Percentiles rank a stretch among this genome's conserved stretches.
These are phyloP conservation scores for Pholiota conissans DNA, from an alignment of 768 basidiomycete genomes.

Conservation along the genomic window DNA sequence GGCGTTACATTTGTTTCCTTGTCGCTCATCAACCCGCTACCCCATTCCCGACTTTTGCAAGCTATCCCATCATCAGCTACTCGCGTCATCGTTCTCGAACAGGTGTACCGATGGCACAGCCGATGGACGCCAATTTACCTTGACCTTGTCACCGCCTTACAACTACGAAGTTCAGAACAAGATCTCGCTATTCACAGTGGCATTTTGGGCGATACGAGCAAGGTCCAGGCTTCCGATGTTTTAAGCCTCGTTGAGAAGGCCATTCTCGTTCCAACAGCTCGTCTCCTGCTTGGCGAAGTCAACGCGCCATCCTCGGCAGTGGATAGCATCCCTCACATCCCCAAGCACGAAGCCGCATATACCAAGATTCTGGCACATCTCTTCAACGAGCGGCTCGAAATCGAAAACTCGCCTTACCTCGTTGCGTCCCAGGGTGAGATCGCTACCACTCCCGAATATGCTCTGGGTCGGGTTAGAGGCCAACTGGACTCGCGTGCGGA, in stretches of 20 bases:
- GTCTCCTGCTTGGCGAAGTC: slow-evolving; percentile 49
- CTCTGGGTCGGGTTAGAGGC: slow-evolving; percentile 87
- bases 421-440: slow-evolving; percentile 67
- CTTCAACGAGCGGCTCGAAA: slow-evolving; percentile 76
- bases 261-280: slow-evolving; percentile 33
- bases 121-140: slow-evolving; percentile 90
- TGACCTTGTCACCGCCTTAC: slow-evolving; percentile 73
- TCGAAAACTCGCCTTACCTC: slow-evolving; percentile 81
- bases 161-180: slow-evolving; percentile 49
- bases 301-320: slow-evolving; percentile 24
- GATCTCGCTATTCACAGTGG: slow-evolving; percentile 62
- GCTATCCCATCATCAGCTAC: slow-evolving; percentile 62
- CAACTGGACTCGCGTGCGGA: slow-evolving; percentile 74
- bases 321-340: slow-evolving; percentile 59
- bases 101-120: slow-evolving; percentile 70
- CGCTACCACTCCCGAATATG: slow-evolving; percentile 93
- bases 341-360: slow-evolving; percentile 89
- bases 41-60: slow-evolving; percentile 51
- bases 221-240: slow-evolving; percentile 45
- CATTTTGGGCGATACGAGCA: slow-evolving; percentile 50
- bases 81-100: slow-evolving; percentile 81
- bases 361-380: slow-evolving; percentile 84
- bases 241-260: slow-evolving; percentile 50
- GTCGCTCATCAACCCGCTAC: slow-evolving; percentile 72
- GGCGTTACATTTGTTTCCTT: slow-evolving; percentile 66